Base-by-base conservation (phyloP, 1,139 yeast species). In the Yamadazyma taylorii region DNA sequence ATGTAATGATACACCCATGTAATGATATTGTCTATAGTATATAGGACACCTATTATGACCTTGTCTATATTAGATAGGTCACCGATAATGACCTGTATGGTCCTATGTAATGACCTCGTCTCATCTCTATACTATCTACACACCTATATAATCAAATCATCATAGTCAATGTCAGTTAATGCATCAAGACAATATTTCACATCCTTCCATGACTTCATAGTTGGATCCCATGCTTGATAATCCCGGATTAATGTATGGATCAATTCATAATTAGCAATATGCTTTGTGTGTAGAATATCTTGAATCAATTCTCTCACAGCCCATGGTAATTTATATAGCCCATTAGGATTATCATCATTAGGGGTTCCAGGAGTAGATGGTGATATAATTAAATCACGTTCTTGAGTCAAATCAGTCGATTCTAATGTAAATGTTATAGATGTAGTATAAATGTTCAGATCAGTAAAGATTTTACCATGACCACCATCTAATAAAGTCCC, bases 191-290 rank as follows among this genome's bases (percentile, higher is more conserved):
- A 58, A 41, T 60, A 63, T 45, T 64, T 66, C 32, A 75, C 45
- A 13, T 75, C 80, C 34, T 62, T 65, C 68, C 69, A 65, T 8
- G 43, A 53, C 33, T 61, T 59, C 2, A 52, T 47, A 11, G 52
- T 50, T 0, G 77, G 73, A 5, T 63, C 63, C 81, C 81, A 76
- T 0, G 42, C 33, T 7, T 51, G 45, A 47, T 56, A 76, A 27
- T 62, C 63, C 5, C 40, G 38, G 12, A 72, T 40, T 24, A 77
- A 51, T 16, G 61, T 60, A 17, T 39, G 30, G 2, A 49, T 42
- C 33, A 73, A 48, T 22, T 51, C 43, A 16, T 50, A 37, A 24
- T 60, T 60, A 6, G 61, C 59, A 16, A 75, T 60, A 48, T 77
- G 73, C 38, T 63, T 65, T 8, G 73, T 52, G 24, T 50, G 48